Conservation (phyloP, 2,329 filamentous ascomycete species). For the Boeremia exigua region DNA sequence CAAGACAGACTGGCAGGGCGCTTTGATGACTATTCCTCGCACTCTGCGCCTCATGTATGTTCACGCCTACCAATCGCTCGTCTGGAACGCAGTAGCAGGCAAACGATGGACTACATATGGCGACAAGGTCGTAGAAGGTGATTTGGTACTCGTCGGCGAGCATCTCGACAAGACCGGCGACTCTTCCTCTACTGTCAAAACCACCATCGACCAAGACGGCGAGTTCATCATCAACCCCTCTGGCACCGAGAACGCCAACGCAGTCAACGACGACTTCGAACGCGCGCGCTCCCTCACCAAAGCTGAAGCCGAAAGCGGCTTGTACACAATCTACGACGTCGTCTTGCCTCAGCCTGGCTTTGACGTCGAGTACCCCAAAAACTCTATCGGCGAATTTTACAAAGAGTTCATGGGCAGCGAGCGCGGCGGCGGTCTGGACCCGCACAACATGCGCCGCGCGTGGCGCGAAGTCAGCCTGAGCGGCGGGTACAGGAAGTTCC, state of each 20-base stretch:
- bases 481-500: constrained; percentile 84
- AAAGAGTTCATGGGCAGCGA: constrained; percentile 81
- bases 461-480: constrained; percentile 89
- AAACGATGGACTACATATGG: constrained; percentile 81
- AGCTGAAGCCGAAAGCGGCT: constrained; percentile 78
- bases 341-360: constrained; percentile 93
- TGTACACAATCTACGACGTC: constrained; percentile 83
- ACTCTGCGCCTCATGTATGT: constrained; percentile 92
- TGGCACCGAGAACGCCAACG: constrained; percentile 61
- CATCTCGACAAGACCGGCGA: constrained; percentile 57
- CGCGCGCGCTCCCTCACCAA: constrained; percentile 76
- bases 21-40: constrained; percentile 78
- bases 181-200: constrained; percentile 33
- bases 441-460: constrained; percentile 82
- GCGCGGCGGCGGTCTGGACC: constrained; percentile 79
- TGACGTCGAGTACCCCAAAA: constrained; percentile 84
- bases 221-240: constrained; percentile 70
- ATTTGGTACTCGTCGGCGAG: constrained; percentile 75
- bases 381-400: constrained; percentile 85
- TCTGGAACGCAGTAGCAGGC: constrained; percentile 89
- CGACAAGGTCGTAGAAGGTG: constrained; percentile 76
- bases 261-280: constrained; percentile 63
- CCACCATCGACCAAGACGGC: constrained; percentile 63
- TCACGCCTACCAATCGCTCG: constrained; percentile 91
- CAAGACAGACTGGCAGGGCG: constrained; percentile 77